Evolutionary conservation across 352 stramenopile genomes (phyloP).

Genomic region (Globisporangium paddicum): DNA sequence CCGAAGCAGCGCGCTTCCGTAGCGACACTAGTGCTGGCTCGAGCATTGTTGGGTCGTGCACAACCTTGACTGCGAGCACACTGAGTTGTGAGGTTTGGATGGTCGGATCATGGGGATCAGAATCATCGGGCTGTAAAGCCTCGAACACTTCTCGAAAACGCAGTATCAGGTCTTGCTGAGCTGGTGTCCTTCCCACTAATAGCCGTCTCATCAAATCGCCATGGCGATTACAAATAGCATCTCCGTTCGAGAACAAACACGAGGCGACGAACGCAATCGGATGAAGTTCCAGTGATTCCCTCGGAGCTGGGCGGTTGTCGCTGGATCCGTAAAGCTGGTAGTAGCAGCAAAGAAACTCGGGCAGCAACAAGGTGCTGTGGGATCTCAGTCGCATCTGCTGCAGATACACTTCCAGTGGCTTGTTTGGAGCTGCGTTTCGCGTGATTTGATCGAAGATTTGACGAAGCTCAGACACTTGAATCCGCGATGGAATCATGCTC

Average conservation of each 20-base stretch:
- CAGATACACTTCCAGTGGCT: conserved; percentile 55
- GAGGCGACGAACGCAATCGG: conserved; percentile 57
- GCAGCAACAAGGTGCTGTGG: conserved; percentile 45
- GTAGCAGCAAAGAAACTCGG: conserved; percentile 66
- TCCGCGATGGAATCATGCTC: conserved; percentile 45
- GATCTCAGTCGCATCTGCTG: conserved; percentile 42
- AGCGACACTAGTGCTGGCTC: conserved; percentile 35
- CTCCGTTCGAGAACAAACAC: conserved; percentile 63
- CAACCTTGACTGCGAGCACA: conserved; percentile 38
- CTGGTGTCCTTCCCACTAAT: conserved; percentile 46
- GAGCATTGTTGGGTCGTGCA: conserved; percentile 31
- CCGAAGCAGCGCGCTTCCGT: conserved; percentile 34
- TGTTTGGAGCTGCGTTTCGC: conserved; percentile 28
- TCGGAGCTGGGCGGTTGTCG: conserved; percentile 6
- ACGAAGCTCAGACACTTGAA: conserved; percentile 35
- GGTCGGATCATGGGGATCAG: conserved; percentile 10
- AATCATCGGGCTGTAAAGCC: conserved; percentile 17
- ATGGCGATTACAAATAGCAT: conserved; percentile 38
- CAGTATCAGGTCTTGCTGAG: conserved; percentile 53
- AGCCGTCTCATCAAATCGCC: conserved; percentile 55
- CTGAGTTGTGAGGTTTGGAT: conserved; percentile 44
- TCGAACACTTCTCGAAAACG: conserved; percentile 65
- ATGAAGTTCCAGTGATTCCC: conserved; percentile 33
- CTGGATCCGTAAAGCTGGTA: conserved; percentile 61
- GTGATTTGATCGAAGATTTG: conserved; percentile 41